Evolutionary conservation across 768 basidiomycete species (phyloP).

Genomic region (Tremella mesenterica): DNA sequence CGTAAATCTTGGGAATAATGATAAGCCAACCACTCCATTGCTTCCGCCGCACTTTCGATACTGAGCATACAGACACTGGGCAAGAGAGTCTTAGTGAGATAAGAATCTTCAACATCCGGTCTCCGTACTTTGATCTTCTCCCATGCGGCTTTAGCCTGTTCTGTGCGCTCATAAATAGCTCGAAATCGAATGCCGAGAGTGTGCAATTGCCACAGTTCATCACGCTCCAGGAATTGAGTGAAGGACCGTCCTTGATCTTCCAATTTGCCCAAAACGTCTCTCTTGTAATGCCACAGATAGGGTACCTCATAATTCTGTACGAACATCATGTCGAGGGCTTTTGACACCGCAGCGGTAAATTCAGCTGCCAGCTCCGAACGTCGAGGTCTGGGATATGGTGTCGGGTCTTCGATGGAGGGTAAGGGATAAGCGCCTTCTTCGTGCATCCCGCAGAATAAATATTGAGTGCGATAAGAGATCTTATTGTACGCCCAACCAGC

Average conservation of each 20-base stretch:
- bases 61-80: conserved; percentile 50
- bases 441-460: conserved; percentile 31
- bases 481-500: conserved; percentile 75
- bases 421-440: conserved; percentile 23
- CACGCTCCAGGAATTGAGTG: conserved; percentile 55
- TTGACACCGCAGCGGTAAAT: conserved; percentile 62
- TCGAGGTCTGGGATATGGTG: conserved; percentile 49
- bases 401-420: conserved; percentile 19
- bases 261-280: conserved; percentile 65
- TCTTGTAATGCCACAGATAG: conserved; percentile 85
- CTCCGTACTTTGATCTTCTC: conserved; percentile 50
- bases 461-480: conserved; percentile 56
- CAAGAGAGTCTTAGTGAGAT: conserved; percentile 63
- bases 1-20: conserved; percentile 58
- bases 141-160: conserved; percentile 58
- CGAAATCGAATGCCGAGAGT: conserved; percentile 81
- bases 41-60: conserved; percentile 82
- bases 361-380: conserved; percentile 50
- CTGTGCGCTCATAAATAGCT: conserved; percentile 67
- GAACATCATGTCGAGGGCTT: conserved; percentile 72
- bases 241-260: conserved; percentile 26
- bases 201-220: conserved; percentile 87
- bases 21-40: conserved; percentile 80
- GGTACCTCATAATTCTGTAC: conserved; percentile 85
- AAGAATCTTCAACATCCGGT: conserved; percentile 54